Evolutionary conservation across 2,329 filamentous ascomycete genomes (phyloP).

Genomic region (Aspergillus aculeatus): DNA sequence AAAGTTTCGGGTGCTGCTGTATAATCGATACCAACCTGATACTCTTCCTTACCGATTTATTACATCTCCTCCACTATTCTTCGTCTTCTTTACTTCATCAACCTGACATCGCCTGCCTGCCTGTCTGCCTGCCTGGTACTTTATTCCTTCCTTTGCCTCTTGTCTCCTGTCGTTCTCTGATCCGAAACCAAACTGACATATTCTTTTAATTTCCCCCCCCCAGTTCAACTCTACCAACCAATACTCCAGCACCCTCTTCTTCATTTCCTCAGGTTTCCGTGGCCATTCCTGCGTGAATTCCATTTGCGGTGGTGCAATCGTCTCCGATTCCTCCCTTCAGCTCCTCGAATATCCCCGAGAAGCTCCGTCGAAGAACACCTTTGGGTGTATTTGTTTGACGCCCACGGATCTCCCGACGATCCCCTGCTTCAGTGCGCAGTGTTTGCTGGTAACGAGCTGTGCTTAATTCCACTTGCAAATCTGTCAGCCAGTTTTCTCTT

Average conservation of each 20-base stretch:
- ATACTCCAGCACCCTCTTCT: not conserved
- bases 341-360: slow-evolving; percentile 5
- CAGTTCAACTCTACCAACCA: not conserved
- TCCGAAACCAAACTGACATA: not conserved
- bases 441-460: not conserved
- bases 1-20: not conserved
- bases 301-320: not conserved
- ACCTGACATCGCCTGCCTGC: not conserved
- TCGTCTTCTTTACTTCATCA: not conserved
- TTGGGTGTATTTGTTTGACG: slow-evolving; percentile 1
- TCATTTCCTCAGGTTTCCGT: not conserved
- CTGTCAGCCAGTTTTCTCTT: not conserved
- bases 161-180: not conserved
- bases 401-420: slow-evolving; percentile 5
- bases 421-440: not conserved
- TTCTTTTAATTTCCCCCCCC: not conserved
- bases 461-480: not conserved
- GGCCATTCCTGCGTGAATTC: not conserved
- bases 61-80: not conserved
- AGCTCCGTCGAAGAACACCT: slow-evolving; percentile 7
- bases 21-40: not conserved
- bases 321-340: not conserved
- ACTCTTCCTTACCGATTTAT: not conserved
- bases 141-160: slow-evolving; percentile 1
- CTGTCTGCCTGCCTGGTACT: not conserved